Evolutionary conservation across 345 rosid genomes (phyloP), one percentile per base, ranked within the genome.

Genomic region (Lumnitzera littorea): DNA sequence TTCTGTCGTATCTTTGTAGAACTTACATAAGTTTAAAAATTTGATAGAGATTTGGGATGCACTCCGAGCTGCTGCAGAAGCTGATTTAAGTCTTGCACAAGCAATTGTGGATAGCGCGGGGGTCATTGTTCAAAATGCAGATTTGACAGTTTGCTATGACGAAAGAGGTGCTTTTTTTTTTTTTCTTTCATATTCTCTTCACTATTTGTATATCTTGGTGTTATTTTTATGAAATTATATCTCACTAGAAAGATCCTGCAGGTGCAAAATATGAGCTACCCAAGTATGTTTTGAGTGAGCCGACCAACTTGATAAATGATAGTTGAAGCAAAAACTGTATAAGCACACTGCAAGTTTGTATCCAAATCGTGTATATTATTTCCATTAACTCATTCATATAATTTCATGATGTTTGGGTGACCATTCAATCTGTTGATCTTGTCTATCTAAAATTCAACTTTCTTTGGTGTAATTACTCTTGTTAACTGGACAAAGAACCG

Each of bases 261-360:
- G 99, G 95, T 74, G 91, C 96, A 54, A 94, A 86, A 67, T 94
- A 94, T 72, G 96, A 94, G 67, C 82, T 86, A 15, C 99, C 99
- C 27, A 94, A 84, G 81, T 88, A 90, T 69, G 96, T 88, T 48
- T 69, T 90, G 76, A 86, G 96, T 53, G 96, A 90, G 73, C 99
- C 96, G 12, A 81, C 91, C 70, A 94, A 94, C 78, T 70, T 94
- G 75, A 83, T 88, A 67, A 76, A 66, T 20, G 91, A 84, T 17
- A 71, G 64, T 50, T 80, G 50, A 72, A 77, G 43, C 43, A 36
- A 36, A 36, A 36, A 36, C 43, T 36, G 11, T 36, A 36, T 36
- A 36, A 36, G 43, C 43, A 4, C 43, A 36, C 10, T 36, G 11
- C 43, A 36, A 53, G 13, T 23, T 50, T 50, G 13, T 49, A 61